phyloP scores from a whole-genome alignment of 768 basidiomycete species.

The Lactifluus echinatus region DNA sequence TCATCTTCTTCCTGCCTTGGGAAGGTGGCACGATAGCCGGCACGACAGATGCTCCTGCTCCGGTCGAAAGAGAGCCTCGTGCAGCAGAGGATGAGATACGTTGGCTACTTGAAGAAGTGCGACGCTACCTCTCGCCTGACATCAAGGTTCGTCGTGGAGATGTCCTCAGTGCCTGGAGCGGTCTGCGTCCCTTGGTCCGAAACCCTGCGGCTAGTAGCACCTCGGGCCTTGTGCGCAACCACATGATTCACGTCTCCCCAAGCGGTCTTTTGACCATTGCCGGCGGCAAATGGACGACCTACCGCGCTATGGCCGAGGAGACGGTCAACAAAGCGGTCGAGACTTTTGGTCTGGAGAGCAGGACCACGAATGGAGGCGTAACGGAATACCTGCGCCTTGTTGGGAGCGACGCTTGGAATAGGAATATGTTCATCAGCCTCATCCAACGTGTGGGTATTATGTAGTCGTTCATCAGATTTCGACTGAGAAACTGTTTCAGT shows the following conservation, averaged over 20 bases:
- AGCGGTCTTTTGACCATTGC: constrained; percentile 88
- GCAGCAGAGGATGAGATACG: constrained; percentile 91
- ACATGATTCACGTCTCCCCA: constrained; percentile 78
- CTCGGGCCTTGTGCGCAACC: constrained; percentile 84
- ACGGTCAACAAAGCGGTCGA: constrained; percentile 83
- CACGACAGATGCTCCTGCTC: constrained; percentile 81
- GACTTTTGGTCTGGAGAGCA: constrained; percentile 56
- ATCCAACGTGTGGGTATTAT: constrained; percentile 66
- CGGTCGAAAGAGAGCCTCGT: constrained; percentile 63
- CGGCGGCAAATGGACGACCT: constrained; percentile 99
- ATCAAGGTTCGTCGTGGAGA: constrained; percentile 92
- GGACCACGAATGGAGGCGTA: constrained; percentile 52
- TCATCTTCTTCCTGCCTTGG: constrained; percentile 99
- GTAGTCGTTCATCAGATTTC: neutral
- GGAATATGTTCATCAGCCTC: constrained; percentile 94
- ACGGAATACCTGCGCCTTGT: constrained; percentile 78
- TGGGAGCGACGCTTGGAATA: constrained; percentile 89
- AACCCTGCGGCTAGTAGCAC: constrained; percentile 70
- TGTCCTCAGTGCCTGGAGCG: constrained; percentile 92
- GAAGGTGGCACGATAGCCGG: constrained; percentile 96
- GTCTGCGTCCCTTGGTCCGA: constrained; percentile 81
- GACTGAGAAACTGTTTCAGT: constrained; percentile 35
- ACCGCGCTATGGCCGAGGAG: constrained; percentile 92
- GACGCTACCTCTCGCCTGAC: constrained; percentile 81
- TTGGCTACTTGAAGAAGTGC: constrained; percentile 93